Base-by-base conservation (phyloP, 345 rosid species). In the Brassica cretica region DNA sequence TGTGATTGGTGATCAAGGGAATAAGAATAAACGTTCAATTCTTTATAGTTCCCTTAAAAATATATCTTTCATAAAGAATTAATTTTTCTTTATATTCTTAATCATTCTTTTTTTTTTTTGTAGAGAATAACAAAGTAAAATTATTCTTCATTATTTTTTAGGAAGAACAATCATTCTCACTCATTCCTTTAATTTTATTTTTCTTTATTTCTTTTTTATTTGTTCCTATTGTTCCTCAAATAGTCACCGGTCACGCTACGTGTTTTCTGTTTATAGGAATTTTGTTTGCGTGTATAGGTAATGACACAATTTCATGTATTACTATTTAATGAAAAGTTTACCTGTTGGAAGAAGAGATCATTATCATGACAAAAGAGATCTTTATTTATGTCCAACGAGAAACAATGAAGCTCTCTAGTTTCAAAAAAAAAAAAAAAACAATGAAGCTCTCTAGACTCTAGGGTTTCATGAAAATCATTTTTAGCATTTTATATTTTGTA, bases 391-490 rank as follows among this genome's bases (percentile, higher is more conserved):
- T 19, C 72, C 11, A 71, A 58, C 66, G 68, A 66, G 44, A 41
- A 66, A 78, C 6, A 72, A 19, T 46, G 63, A 66, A 78, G 68
- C 69, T 73, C 66, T 53, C 69, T 79, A 27, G 29, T 27, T 27
- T 27, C 29, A 27, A 27, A 27, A 27, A 27, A 3, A 27, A 27
- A 27, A 27, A 27, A 3, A 27, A 41, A 66, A 78, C 6, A 71
- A 19, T 46, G 63, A 66, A 78, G 68, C 69, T 73, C 49, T 49
- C 72, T 79, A 68, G 71, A 53, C 21, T 49, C 56, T 53, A 79
- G 75, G 78, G 82, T 68, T 74, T 73, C 78, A 53, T 62, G 64
- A 19, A 25, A 46, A 27, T 61, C 21, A 32, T 68, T 72, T 60
- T 68, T 35, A 16, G 59, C 24, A 15, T 53, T 16, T 15, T 53